These are phyloP conservation scores for Breynia disticha DNA, from an alignment of 441 rosid species.

Conservation along the genomic window DNA sequence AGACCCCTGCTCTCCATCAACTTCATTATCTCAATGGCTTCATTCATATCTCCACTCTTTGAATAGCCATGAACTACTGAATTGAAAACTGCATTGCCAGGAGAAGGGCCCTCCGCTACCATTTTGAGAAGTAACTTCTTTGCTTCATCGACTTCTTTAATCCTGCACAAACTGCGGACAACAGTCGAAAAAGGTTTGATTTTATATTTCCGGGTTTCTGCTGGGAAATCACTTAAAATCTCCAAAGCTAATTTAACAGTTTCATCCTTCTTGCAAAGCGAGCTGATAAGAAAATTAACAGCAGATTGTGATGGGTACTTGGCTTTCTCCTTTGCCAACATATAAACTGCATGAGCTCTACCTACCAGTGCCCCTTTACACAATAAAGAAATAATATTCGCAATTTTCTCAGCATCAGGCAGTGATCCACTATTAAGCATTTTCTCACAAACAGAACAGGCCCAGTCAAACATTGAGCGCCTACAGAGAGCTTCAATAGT, in stretches of 20 bases:
- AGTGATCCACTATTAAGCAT: conserved; percentile 49
- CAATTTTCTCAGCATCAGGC: conserved; percentile 40
- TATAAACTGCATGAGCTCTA: conserved; percentile 47
- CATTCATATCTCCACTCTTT: conserved; percentile 43
- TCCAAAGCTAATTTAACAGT: conserved; percentile 48
- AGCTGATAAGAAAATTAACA: conserved; percentile 37
- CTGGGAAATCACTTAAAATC: conserved; percentile 39
- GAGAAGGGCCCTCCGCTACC: conserved; percentile 70
- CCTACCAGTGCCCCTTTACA: conserved; percentile 52
- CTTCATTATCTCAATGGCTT: conserved; percentile 47
- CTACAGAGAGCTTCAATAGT: conserved; percentile 62
- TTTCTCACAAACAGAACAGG: conserved; percentile 51
- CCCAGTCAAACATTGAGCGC: conserved; percentile 44
- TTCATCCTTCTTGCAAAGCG: conserved; percentile 49
- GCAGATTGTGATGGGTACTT: conserved; percentile 32
- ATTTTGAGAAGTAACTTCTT: conserved; percentile 48
- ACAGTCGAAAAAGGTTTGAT: conserved; percentile 67
- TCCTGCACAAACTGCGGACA: conserved; percentile 54
- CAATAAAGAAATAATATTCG: conserved; percentile 58
- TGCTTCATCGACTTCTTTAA: conserved; percentile 48
- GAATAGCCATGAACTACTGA: conserved; percentile 42
- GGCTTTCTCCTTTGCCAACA: conserved; percentile 39
- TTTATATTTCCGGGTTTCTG: conserved; percentile 38
- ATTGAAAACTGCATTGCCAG: conserved; percentile 75
- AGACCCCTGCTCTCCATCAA: conserved; percentile 69